Conservation (phyloP, 805 yeast species). For the Saturnispora galanensis region DNA sequence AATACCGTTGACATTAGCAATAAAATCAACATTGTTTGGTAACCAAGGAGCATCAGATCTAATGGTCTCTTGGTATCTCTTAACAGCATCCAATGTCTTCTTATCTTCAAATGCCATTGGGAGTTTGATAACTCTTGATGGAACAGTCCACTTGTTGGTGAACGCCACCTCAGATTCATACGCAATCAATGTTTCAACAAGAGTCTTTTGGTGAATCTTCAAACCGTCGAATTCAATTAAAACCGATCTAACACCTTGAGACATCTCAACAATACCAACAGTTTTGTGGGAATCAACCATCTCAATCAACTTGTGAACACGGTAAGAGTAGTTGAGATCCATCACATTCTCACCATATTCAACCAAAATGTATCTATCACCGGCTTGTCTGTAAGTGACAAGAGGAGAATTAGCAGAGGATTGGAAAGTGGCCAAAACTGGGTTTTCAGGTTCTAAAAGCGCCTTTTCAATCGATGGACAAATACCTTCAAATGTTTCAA, state of each 20-base stretch:
- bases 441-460: constrained; percentile 47
- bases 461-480: constrained; percentile 23
- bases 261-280: constrained; percentile 85
- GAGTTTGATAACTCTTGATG: constrained; percentile 69
- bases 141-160: constrained; percentile 76
- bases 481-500: constrained; percentile 37
- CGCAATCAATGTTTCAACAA: constrained; percentile 57
- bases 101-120: constrained; percentile 97
- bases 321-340: constrained; percentile 77
- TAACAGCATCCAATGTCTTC: constrained; percentile 80
- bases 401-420: constrained; percentile 47
- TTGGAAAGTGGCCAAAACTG: constrained; percentile 50
- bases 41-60: constrained; percentile 94
- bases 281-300: constrained; percentile 58
- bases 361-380: constrained; percentile 84
- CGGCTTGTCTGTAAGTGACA: constrained; percentile 90
- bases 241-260: constrained; percentile 94
- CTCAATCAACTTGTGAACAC: constrained; percentile 75
- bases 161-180: constrained; percentile 68
- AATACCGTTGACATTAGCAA: constrained; percentile 80
- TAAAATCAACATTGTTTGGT: constrained; percentile 94
- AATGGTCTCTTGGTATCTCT: constrained; percentile 87
- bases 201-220: constrained; percentile 46
- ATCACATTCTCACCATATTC: constrained; percentile 87
- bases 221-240: constrained; percentile 72